Evolutionary conservation across 345 rosid genomes (phyloP).

Genomic region (Murraya koenigii): DNA sequence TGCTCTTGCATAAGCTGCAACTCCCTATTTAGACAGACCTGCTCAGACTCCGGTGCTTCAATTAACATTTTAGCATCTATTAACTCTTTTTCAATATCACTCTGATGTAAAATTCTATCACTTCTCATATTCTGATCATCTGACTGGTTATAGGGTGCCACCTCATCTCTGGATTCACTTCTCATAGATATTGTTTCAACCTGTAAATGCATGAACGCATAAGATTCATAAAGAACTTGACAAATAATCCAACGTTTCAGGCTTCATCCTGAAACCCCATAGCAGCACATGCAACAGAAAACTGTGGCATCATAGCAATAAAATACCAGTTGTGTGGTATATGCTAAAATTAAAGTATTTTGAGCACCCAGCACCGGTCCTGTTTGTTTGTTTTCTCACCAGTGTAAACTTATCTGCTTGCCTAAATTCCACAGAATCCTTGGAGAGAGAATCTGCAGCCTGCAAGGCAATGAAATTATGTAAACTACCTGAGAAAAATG

Average conservation of each 20-base stretch:
- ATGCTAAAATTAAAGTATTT: slow-evolving; percentile 3
- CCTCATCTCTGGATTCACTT: slow-evolving; percentile 44
- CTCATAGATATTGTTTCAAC: slow-evolving; percentile 41
- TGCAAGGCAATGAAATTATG: slow-evolving; percentile 32
- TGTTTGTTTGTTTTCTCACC: slow-evolving; percentile 37
- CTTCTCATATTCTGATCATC: slow-evolving; percentile 29
- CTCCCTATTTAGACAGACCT: slow-evolving; percentile 38
- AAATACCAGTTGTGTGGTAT: background rate
- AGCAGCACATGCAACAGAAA: slow-evolving; percentile 6
- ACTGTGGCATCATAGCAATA: background rate
- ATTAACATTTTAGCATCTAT: slow-evolving; percentile 34
- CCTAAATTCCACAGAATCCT: slow-evolving; percentile 40
- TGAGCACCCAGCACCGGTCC: slow-evolving; percentile 6
- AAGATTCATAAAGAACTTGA: slow-evolving; percentile 4
- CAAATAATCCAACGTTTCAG: background rate
- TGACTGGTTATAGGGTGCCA: slow-evolving; percentile 31
- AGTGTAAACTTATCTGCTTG: slow-evolving; percentile 39
- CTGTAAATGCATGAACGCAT: slow-evolving; percentile 34
- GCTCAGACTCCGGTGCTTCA: slow-evolving; percentile 41
- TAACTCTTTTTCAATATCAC: slow-evolving; percentile 34
- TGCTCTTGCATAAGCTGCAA: slow-evolving; percentile 43
- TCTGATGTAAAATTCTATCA: slow-evolving; percentile 26
- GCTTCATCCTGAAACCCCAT: slow-evolving; percentile 6
- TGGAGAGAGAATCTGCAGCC: slow-evolving; percentile 36
- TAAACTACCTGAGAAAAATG: slow-evolving; percentile 16